Percentiles rank a stretch among this genome's conserved stretches.
phyloP scores from a whole-genome alignment of 2,329 filamentous ascomycete genomes.

The Ceratocystis huliohia region DNA sequence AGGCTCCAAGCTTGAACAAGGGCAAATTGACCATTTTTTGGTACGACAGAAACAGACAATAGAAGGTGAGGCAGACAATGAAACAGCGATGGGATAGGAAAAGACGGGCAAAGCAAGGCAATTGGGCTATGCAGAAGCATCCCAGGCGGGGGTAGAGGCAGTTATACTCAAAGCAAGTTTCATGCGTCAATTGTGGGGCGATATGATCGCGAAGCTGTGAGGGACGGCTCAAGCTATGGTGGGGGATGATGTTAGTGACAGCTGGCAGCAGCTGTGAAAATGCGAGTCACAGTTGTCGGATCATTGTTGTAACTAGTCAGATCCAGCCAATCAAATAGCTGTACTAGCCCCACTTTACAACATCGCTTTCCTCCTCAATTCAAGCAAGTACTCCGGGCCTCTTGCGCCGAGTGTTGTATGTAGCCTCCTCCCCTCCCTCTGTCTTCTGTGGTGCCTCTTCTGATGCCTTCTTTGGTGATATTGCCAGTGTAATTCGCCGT shows the following conservation, averaged over 20 bases:
- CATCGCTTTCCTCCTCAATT: too few relatives aligned
- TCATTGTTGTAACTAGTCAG: neutral
- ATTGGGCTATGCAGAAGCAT: neutral
- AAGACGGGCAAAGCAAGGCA: neutral
- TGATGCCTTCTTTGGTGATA: too few relatives aligned
- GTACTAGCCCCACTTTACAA: too few relatives aligned
- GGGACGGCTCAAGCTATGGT: neutral
- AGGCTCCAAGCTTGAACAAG: constrained; percentile 52
- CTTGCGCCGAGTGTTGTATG: too few relatives aligned
- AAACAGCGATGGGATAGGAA: neutral
- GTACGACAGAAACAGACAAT: neutral
- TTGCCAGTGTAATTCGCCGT: too few relatives aligned
- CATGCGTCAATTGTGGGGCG: constrained; percentile 3
- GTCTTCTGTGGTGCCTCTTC: too few relatives aligned
- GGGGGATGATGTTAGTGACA: neutral
- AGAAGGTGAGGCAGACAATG: neutral
- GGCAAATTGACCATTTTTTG: constrained; percentile 49
- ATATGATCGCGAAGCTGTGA: constrained; percentile 1
- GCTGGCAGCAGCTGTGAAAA: neutral
- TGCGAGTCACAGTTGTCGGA: neutral
- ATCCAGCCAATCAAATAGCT: too few relatives aligned
- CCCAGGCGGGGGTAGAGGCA: neutral
- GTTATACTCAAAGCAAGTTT: neutral
- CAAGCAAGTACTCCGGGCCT: too few relatives aligned
- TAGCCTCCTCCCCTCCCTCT: too few relatives aligned